These are phyloP conservation scores for Xylaria intraflava DNA, from an alignment of 495 filamentous ascomycete genomes.

Conservation along the genomic window DNA sequence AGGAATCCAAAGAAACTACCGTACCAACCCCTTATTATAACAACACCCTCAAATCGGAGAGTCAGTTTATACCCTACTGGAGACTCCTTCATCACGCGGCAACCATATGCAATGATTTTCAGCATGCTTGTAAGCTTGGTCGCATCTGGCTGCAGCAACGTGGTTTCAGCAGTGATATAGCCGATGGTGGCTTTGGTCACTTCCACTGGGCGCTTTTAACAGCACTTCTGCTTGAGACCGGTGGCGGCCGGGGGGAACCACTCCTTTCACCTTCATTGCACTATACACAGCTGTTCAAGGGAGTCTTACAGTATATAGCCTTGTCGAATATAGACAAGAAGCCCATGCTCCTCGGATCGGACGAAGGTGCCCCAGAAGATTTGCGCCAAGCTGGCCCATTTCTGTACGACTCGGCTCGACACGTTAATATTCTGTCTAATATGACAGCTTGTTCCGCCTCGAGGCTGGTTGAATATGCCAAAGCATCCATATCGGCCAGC, in stretches of 20 bases:
- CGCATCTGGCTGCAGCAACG: conserved; percentile 85
- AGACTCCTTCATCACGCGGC: conserved; percentile 60
- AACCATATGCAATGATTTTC: conserved; percentile 62
- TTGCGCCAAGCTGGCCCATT: conserved; percentile 33
- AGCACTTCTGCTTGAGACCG: conserved; percentile 73
- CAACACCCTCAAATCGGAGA: conserved; percentile 73
- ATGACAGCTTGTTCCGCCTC: conserved; percentile 83
- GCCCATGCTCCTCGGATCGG: conserved; percentile 50
- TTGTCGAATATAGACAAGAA: conserved; percentile 58
- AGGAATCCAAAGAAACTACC: conserved; percentile 31
- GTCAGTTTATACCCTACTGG: conserved; percentile 61
- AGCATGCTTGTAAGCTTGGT: conserved; percentile 78
- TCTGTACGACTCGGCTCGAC: conserved; percentile 63
- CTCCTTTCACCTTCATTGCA: conserved; percentile 73
- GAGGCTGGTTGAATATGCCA: conserved; percentile 63
- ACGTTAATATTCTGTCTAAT: conserved; percentile 82
- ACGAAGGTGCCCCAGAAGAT: conserved; percentile 23
- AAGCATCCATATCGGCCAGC: conserved; percentile 60
- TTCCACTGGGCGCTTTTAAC: conserved; percentile 81
- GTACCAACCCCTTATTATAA: conserved; percentile 81
- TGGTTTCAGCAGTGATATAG: conserved; percentile 60
- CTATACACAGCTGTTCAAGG: conserved; percentile 93
- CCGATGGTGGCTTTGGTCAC: conserved; percentile 81
- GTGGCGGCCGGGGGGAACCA: conserved; percentile 59
- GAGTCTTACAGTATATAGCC: conserved; percentile 74